Evolutionary conservation across 805 yeast species (phyloP).

Genomic region (Suhomyces vadensis): DNA sequence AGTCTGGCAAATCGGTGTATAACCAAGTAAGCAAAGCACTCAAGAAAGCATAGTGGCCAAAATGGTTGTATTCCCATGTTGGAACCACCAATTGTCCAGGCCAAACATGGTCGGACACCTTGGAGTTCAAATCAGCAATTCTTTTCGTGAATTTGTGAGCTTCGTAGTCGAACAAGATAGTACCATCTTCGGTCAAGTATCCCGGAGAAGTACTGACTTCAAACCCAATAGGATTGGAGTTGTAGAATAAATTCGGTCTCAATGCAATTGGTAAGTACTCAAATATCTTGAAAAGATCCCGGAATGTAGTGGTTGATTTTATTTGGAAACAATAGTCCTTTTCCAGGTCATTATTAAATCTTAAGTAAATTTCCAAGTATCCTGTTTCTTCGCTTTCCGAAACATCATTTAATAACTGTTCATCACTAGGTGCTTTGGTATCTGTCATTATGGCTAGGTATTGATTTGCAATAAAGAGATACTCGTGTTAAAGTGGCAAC

Average conservation of each 20-base stretch:
- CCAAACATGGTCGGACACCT: constrained; percentile 64
- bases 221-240: constrained; percentile 64
- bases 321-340: constrained; percentile 88
- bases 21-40: constrained; percentile 65
- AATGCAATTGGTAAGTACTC: constrained; percentile 67
- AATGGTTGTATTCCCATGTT: constrained; percentile 55
- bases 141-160: constrained; percentile 51
- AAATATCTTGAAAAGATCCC: constrained; percentile 62
- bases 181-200: constrained; percentile 78
- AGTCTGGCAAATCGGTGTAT: constrained; percentile 91
- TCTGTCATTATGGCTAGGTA: not conserved
- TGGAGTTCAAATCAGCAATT: constrained; percentile 49
- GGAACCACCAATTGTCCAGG: constrained; percentile 91
- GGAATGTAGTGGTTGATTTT: constrained; percentile 57
- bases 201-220: constrained; percentile 70
- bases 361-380: constrained; percentile 58
- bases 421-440: constrained; percentile 9
- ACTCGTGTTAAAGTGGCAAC: too few species aligned
- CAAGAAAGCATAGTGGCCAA: constrained; percentile 42
- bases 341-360: constrained; percentile 82
- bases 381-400: constrained; percentile 27
- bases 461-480: not conserved
- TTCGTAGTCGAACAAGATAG: constrained; percentile 63
- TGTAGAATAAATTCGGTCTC: constrained; percentile 77
- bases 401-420: constrained; percentile 24